These are phyloP conservation scores for Mycena epipterygia DNA, from an alignment of 768 basidiomycete species.

Conservation along the genomic window DNA sequence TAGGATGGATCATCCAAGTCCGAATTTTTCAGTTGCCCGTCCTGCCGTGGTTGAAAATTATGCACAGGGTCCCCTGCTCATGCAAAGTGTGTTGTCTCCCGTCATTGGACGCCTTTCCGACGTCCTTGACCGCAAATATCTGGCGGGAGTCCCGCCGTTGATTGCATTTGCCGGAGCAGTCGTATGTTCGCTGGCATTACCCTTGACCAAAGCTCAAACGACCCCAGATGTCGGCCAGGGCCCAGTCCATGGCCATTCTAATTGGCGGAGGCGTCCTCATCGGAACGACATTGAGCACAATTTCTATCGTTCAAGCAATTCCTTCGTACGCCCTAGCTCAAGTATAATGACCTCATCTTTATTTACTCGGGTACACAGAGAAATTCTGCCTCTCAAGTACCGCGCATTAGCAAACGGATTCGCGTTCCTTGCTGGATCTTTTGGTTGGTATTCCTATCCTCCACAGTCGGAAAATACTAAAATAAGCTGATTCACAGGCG, in stretches of 20 bases:
- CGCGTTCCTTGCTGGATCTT: conserved; percentile 36
- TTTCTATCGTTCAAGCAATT: conserved; percentile 38
- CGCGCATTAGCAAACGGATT: conserved; percentile 37
- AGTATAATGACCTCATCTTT: not conserved
- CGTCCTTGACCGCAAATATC: conserved; percentile 38
- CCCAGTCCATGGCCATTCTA: conserved; percentile 33
- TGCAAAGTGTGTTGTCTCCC: conserved; percentile 36
- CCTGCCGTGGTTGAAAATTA: too few relatives aligned
- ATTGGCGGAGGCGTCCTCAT: conserved; percentile 37
- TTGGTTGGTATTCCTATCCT: conserved; percentile 22
- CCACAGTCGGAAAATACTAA: not conserved
- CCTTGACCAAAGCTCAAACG: not conserved
- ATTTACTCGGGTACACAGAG: not conserved
- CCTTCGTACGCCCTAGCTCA: conserved; percentile 24
- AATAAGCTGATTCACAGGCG: conserved; percentile 6
- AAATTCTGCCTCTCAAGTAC: conserved; percentile 37
- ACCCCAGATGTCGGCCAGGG: conserved; percentile 35
- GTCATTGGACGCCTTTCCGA: conserved; percentile 36
- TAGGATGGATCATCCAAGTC: conserved; percentile 37
- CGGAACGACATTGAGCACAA: conserved; percentile 37
- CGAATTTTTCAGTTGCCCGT: not conserved
- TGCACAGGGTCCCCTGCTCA: conserved; percentile 32
- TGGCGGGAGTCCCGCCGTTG: conserved; percentile 34
- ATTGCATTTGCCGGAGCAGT: conserved; percentile 38
- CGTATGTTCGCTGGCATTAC: conserved; percentile 12